Evolutionary conservation across 2,329 filamentous ascomycete genomes (phyloP).

Genomic region (Cytospora piceicola): DNA sequence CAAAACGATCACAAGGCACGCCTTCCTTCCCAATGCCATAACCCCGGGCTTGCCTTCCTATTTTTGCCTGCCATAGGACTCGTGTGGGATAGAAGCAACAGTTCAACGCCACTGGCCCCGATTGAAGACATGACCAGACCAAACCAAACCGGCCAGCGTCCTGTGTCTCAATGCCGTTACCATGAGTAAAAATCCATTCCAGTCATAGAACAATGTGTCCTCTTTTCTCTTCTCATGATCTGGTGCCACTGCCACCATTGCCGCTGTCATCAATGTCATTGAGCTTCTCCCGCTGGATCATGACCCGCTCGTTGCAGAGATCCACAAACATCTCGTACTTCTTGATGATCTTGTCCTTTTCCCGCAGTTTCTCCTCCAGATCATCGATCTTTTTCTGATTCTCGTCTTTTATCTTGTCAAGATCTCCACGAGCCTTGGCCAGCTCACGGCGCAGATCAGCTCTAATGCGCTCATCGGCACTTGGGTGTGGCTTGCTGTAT

Average conservation of each 20-base stretch:
- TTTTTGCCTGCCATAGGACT: constrained; percentile 2
- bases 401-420: constrained; percentile 59
- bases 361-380: constrained; percentile 61
- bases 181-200: constrained; percentile 25
- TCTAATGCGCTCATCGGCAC: constrained; percentile 66
- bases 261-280: constrained; percentile 37
- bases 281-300: constrained; percentile 63
- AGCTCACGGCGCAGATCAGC: constrained; percentile 65
- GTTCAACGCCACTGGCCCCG: constrained; percentile 18
- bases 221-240: background rate
- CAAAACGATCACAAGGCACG: constrained; percentile 1
- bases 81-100: constrained; percentile 10
- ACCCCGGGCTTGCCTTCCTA: background rate
- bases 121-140: constrained; percentile 11
- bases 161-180: constrained; percentile 21
- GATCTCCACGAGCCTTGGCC: constrained; percentile 59
- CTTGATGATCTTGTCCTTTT: constrained; percentile 65
- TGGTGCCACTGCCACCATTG: constrained; percentile 18
- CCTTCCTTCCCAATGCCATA: constrained; percentile 9
- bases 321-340: constrained; percentile 73
- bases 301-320: constrained; percentile 69
- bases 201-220: constrained; percentile 9
- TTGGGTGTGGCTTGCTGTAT: constrained; percentile 67
- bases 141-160: constrained; percentile 16
- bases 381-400: constrained; percentile 61